Percentiles rank a stretch among this genome's conserved stretches.
Evolutionary conservation across 805 yeast genomes (phyloP).

Genomic region (Crinitomyces ghanaensis): DNA sequence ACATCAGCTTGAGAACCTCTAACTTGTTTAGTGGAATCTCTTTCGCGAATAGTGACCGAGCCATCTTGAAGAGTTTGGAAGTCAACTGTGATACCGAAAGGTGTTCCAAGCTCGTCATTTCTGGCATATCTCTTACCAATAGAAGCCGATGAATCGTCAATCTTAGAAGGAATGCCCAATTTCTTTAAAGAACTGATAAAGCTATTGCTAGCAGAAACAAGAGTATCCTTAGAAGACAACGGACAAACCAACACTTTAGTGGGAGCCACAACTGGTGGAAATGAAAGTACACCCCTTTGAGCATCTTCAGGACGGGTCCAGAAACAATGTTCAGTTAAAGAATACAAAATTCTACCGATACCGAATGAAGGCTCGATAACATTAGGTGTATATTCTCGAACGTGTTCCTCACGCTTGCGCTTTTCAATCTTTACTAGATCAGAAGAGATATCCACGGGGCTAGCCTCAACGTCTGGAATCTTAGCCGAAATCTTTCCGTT

Average conservation of each 20-base stretch:
- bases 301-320: slow-evolving; percentile 89
- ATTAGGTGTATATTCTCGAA: slow-evolving; percentile 91
- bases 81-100: slow-evolving; percentile 95
- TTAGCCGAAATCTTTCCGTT: slow-evolving; percentile 54
- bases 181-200: slow-evolving; percentile 63
- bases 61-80: slow-evolving; percentile 83
- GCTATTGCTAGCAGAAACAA: slow-evolving; percentile 61
- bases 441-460: slow-evolving; percentile 62
- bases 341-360: slow-evolving; percentile 92
- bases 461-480: slow-evolving; percentile 50
- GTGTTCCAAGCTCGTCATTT: slow-evolving; percentile 97
- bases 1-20: slow-evolving; percentile 77
- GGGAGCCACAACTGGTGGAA: slow-evolving; percentile 95
- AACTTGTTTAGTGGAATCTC: slow-evolving; percentile 93
- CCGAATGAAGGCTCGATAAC: slow-evolving; percentile 99
- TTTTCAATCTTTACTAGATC: slow-evolving; percentile 65
- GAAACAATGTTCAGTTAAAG: slow-evolving; percentile 87
- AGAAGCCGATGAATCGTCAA: slow-evolving; percentile 94
- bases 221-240: slow-evolving; percentile 69
- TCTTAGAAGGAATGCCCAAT: slow-evolving; percentile 83
- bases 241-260: slow-evolving; percentile 95
- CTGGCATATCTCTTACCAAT: slow-evolving; percentile 97
- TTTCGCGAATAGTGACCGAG: slow-evolving; percentile 89
- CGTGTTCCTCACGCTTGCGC: slow-evolving; percentile 72
- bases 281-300: slow-evolving; percentile 80